phyloP scores from a whole-genome alignment of 192 early-diverging fungal species.

The Coemansia sp. region DNA sequence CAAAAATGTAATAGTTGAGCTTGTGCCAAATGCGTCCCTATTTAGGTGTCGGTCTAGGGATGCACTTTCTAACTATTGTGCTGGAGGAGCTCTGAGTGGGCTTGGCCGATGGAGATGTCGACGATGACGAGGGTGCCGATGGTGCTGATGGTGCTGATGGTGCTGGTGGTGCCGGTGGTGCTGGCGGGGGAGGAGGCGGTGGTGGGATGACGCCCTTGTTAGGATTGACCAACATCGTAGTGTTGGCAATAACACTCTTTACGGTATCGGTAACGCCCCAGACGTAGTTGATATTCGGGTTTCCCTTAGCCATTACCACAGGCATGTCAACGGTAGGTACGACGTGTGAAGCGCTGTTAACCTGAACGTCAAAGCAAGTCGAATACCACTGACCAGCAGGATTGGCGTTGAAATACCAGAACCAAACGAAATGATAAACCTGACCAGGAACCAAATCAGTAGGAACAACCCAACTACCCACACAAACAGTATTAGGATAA shows the following conservation, averaged over 20 bases:
- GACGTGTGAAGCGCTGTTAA: slow-evolving; percentile 29
- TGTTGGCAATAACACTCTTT: slow-evolving; percentile 13
- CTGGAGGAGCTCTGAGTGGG: background rate
- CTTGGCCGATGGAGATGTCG: background rate
- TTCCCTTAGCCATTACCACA: slow-evolving; percentile 11
- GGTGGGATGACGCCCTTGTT: background rate
- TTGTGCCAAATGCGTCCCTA: background rate
- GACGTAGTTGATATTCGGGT: slow-evolving; percentile 27
- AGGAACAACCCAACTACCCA: slow-evolving; percentile 59
- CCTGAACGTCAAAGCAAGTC: slow-evolving; percentile 63
- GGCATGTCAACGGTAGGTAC: slow-evolving; percentile 13
- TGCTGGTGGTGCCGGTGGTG: background rate
- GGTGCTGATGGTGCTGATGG: background rate
- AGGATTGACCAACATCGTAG: slow-evolving; percentile 15
- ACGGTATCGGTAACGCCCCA: slow-evolving; percentile 25
- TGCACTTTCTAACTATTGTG: background rate
- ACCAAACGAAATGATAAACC: slow-evolving; percentile 60
- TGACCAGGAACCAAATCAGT: slow-evolving; percentile 50
- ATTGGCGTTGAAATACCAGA: slow-evolving; percentile 67
- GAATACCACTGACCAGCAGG: slow-evolving; percentile 64
- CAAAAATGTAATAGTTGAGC: background rate
- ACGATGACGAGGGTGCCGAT: background rate
- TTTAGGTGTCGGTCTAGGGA: background rate
- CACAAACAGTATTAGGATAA: slow-evolving; percentile 57
- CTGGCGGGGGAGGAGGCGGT: background rate